These are phyloP conservation scores for Penicillium argentinense DNA, from an alignment of 495 filamentous ascomycete genomes.

Conservation along the genomic window DNA sequence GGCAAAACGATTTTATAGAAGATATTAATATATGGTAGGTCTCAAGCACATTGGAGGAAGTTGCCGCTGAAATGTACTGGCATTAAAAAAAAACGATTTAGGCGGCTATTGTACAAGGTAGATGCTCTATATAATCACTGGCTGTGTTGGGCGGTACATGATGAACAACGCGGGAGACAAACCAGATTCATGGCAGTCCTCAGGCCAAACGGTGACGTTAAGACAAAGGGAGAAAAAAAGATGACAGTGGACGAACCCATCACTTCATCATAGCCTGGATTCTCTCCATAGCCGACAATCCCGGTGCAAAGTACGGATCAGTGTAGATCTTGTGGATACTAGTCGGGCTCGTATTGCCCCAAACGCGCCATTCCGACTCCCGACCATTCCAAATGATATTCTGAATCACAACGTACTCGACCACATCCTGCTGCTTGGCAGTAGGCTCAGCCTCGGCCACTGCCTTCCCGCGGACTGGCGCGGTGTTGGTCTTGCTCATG, in stretches of 20 bases:
- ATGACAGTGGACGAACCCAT: background rate
- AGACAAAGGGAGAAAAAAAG: no score
- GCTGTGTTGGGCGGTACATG: no score
- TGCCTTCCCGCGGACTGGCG: background rate
- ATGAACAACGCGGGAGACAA: no score
- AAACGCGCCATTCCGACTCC: constrained; percentile 68
- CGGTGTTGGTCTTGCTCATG: constrained; percentile 25
- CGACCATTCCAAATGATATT: constrained; percentile 54
- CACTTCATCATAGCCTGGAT: constrained; percentile 33
- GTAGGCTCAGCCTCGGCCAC: background rate
- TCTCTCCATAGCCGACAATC: constrained; percentile 33
- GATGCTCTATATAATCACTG: constrained; percentile 18
- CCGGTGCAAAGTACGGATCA: constrained; percentile 34
- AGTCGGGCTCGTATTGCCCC: constrained; percentile 67
- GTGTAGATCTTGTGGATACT: constrained; percentile 46
- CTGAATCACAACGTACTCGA: constrained; percentile 81
- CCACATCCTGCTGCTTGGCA: constrained; percentile 57
- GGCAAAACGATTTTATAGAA: no score
- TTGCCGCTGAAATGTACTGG: no score
- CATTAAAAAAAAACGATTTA: background rate
- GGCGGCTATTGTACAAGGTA: constrained; percentile 5
- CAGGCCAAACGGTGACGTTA: no score
- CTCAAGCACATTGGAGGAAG: no score
- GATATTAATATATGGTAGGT: no score
- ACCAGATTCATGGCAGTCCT: no score